Conservation (phyloP, 2,329 filamentous ascomycete species). For the Colletotrichum sp. region DNA sequence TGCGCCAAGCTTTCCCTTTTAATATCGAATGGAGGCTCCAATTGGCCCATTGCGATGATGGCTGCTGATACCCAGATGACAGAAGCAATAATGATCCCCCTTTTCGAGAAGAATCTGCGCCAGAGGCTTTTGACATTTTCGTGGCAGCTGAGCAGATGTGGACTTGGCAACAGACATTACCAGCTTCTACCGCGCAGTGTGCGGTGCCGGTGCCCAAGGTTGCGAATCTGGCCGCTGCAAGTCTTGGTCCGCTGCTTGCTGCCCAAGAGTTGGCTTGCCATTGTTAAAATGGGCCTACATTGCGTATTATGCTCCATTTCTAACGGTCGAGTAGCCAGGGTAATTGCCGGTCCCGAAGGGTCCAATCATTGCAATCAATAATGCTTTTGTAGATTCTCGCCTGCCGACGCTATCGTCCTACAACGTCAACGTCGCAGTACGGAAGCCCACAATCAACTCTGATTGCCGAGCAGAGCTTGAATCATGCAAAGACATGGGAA, state of each 20-base stretch:
- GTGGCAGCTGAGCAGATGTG: background rate
- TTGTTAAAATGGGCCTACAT: background rate
- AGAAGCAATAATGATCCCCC: background rate
- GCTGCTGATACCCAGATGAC: background rate
- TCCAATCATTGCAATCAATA: background rate
- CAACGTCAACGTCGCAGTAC: background rate
- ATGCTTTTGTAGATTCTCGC: background rate
- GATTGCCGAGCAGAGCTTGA: background rate
- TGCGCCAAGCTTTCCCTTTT: background rate
- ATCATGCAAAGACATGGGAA: background rate
- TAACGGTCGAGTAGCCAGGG: background rate
- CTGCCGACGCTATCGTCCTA: background rate
- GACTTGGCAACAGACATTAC: background rate
- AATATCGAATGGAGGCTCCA: background rate
- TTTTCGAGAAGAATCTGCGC: background rate
- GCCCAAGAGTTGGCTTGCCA: background rate
- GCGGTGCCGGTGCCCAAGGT: background rate
- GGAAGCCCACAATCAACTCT: background rate
- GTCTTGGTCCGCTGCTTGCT: background rate
- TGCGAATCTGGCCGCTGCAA: background rate
- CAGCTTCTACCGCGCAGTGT: background rate
- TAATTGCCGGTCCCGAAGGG: background rate
- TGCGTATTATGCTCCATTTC: background rate
- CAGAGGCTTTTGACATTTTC: background rate
- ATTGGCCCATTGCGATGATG: background rate